phyloP scores from a whole-genome alignment of 139 green algal genomes.

The Chlorella sorokiniana region DNA sequence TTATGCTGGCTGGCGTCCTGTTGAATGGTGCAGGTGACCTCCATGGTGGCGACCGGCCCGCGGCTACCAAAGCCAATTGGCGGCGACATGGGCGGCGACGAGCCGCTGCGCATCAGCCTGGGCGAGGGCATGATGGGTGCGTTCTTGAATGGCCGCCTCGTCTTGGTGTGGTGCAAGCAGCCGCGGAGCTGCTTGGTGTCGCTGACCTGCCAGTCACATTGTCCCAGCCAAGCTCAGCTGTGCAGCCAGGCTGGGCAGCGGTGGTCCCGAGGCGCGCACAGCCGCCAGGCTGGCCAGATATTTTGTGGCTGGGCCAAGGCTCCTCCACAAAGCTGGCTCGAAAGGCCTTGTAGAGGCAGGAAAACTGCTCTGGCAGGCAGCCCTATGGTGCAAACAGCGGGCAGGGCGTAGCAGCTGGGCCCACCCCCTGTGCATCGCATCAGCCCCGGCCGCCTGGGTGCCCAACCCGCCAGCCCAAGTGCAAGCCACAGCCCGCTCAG shows the following conservation, averaged over 20 bases:
- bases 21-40: constrained; percentile 48
- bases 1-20: neutral
- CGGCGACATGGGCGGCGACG: constrained; percentile 27
- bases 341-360: neutral
- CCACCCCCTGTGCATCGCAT: neutral
- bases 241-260: neutral
- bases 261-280: neutral
- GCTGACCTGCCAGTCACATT: no score
- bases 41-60: constrained; percentile 49
- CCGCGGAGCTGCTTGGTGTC: no score
- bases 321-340: neutral
- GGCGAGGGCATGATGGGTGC: constrained; percentile 53
- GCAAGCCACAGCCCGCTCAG: neutral
- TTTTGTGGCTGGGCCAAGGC: neutral
- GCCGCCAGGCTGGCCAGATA: neutral
- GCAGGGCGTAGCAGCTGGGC: neutral
- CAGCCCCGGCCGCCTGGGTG: neutral
- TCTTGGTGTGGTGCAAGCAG: no score
- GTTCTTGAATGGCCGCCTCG: no score
- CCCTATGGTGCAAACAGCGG: neutral
- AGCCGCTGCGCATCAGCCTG: constrained; percentile 50
- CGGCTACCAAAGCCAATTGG: constrained; percentile 17
- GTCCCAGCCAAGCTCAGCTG: neutral
- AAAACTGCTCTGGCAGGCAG: neutral
- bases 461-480: neutral